These are phyloP conservation scores for Nannizzia gypsea DNA, from an alignment of 2,329 filamentous ascomycete genomes.

Conservation along the genomic window DNA sequence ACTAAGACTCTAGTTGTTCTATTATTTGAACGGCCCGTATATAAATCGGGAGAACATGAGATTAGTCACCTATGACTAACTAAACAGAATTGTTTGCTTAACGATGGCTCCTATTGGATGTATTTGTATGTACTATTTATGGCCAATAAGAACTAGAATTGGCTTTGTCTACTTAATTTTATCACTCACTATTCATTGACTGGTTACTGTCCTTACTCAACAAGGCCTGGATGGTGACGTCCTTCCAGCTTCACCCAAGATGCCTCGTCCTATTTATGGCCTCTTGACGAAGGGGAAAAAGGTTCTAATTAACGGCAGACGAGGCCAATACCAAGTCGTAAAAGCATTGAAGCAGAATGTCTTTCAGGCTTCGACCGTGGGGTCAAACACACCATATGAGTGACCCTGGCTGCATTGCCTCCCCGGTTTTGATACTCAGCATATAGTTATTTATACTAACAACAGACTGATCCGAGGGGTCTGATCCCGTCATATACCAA, in stretches of 20 bases:
- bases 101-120: no score
- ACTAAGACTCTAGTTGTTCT: background rate
- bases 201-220: no score
- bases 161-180: no score
- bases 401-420: no score
- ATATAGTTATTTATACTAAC: background rate
- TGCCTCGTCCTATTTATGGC: slow-evolving; percentile 9
- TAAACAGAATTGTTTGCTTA: no score
- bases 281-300: slow-evolving; percentile 7
- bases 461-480: background rate
- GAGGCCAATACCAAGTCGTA: slow-evolving; percentile 4
- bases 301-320: slow-evolving; percentile 7
- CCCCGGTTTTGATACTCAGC: slow-evolving; percentile 8
- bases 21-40: no score
- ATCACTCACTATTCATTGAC: no score
- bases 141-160: no score
- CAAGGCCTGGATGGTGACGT: no score
- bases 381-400: slow-evolving; percentile 6
- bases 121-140: no score
- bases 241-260: background rate
- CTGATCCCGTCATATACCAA: background rate
- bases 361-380: slow-evolving; percentile 3
- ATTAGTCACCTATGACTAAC: no score
- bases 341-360: slow-evolving; percentile 9
- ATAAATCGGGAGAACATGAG: no score